Base-by-base conservation (phyloP, 2,329 filamentous ascomycete genomes). In the Aureobasidium uvarum region DNA sequence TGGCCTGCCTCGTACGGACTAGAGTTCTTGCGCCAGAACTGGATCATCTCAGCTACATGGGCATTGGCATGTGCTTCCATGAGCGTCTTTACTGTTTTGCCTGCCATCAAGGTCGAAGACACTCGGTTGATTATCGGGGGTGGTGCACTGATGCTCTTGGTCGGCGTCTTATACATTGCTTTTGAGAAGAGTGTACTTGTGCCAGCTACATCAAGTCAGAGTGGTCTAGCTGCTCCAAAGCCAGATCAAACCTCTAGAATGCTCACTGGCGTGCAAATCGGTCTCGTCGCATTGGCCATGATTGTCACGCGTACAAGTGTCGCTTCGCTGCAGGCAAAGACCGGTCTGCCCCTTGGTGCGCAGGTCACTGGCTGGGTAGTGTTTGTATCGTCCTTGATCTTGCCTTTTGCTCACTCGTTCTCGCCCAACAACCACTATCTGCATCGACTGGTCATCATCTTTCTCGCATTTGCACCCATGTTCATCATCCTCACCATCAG, bases 401-500 rank as follows among this genome's bases (percentile, higher is more conserved):
- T 96, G 74, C 94, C 95, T 2, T 84, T 96, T 69, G 81, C 89
- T n/a, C 91, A 98, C 76, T 85, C 88, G 25, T 73, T 96, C 1
- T 87, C 90, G 69, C 89, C 92, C 1, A 95, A 91, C 75, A 89
- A 83, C 70, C 88, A 97, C 78, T 97, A 98, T 76, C 85, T 98
- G 70, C 93, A 98, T 76, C 88, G 93, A 28, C 81, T 99, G 4
- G 84, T 93, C 70, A 86, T 96, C 71, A 87, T 97, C 63, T 99
- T 98, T 79, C 82, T 99, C 56, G 90, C 93, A 5, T 98, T 96
- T 74, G 90, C 94, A 0, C 95, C 95, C 0, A 89, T 90, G 1
- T 99, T 98, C 77, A 89, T 99, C 74, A 94, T 99, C 72, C 85
- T 99, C 59, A 96, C 93, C 8, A 97, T 98, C 71, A 97, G 94